Conservation (phyloP, 345 rosid genomes). For the Eutrema heterophyllum region DNA sequence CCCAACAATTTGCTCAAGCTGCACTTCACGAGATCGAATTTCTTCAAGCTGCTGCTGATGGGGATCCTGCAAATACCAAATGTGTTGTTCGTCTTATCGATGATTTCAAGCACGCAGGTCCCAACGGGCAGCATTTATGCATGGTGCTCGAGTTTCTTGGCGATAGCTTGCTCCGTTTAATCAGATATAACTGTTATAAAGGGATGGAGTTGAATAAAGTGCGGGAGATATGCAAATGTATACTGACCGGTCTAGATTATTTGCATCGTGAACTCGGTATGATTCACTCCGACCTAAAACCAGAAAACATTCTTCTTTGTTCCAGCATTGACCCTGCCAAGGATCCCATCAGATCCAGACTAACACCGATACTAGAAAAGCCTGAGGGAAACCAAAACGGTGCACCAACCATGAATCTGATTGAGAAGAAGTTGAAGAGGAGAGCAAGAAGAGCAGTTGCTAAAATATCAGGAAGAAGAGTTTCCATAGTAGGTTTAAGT, state of each 20-base stretch:
- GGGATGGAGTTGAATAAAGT: constrained; percentile 72
- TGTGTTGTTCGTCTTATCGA: constrained; percentile 72
- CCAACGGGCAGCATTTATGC: constrained; percentile 93
- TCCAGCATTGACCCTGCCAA: constrained; percentile 86
- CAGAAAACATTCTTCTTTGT: constrained; percentile 84
- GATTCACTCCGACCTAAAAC: constrained; percentile 84
- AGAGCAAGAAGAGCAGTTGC: constrained; percentile 87
- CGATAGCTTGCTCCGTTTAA: constrained; percentile 80
- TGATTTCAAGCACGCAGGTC: constrained; percentile 83
- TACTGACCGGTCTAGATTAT: constrained; percentile 77
- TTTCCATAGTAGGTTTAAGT: constrained; percentile 53
- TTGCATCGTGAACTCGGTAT: constrained; percentile 82
- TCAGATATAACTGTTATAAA: constrained; percentile 68
- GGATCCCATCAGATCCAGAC: constrained; percentile 71
- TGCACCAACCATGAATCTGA: constrained; percentile 58
- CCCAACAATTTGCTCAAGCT: constrained; percentile 88
- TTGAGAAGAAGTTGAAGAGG: constrained; percentile 87
- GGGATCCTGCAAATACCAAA: constrained; percentile 61
- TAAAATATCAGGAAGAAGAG: constrained; percentile 69
- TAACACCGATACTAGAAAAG: constrained; percentile 69
- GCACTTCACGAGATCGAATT: constrained; percentile 88
- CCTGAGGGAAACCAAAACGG: constrained; percentile 66
- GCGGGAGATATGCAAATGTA: constrained; percentile 87
- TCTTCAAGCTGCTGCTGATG: constrained; percentile 60
- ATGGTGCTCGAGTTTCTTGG: constrained; percentile 99